Base-by-base conservation (phyloP, 345 rosid species). In the Citrus inodora region DNA sequence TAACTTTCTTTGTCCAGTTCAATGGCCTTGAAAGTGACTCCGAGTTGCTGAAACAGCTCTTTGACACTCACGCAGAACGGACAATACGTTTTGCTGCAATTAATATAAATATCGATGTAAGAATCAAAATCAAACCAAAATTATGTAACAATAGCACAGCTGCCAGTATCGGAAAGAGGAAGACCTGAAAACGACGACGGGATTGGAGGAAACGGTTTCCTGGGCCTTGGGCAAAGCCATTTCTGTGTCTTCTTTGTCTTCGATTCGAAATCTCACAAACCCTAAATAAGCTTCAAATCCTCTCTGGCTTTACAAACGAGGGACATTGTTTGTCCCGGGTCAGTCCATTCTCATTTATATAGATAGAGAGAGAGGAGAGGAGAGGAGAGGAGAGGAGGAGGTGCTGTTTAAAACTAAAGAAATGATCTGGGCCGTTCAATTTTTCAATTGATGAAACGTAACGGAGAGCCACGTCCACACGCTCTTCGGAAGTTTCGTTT, bases 131-230 rank as follows among this genome's bases (percentile, higher is more conserved):
- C 59, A 62, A 38, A 61, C 32, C 51, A 66, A 64, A 1, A 17
- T 0, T 55, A 76, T 35, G 8, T 13, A 37, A 40, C 56, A 60
- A 63, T 51, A 51, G 56, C 21, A 53, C 8, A 16, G 7, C 58
- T 0, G 7, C 7, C 21, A 53, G 58, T 17, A 53, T 56, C 22
- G 28, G 30, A 67, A 27, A 38, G 42, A 75, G 16, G 65, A 9
- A 38, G 9, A 87, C 95, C 95, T 91, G 92, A 92, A 93, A 86
- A 93, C 95, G 75, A 90, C 88, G 78, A 92, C 93, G 72, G 92
- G 9, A 27, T 92, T 89, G 76, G 75, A 61, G 62, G 91, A 80
- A 24, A 92, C 92, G 48, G 85, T 53, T 71, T 93, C 92, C 76
- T 89, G 82, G 3, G 94, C 91, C 86, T 90, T 92, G 48, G 78